Evolutionary conservation across 2,329 filamentous ascomycete genomes (phyloP), one percentile per base, ranked within the genome.

Genomic region (Diaporthe nobilis): DNA sequence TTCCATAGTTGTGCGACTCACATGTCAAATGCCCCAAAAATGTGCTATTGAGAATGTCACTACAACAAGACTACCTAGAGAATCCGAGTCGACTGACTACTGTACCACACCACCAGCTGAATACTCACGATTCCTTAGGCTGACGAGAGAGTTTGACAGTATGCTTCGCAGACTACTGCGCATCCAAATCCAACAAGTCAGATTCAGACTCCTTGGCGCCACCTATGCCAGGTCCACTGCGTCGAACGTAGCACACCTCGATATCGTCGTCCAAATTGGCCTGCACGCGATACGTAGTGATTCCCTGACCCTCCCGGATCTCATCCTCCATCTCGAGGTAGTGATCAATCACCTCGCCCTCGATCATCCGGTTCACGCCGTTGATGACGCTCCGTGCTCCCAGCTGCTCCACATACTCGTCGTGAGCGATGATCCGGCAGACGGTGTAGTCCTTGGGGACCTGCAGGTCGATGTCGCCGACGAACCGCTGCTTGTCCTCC

Each of bases 341-440:
- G 39, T 72, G 73, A 9, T 78, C 78, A 31, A 82, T 78, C 7
- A 84, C 22, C 25, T 79, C 73, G 6, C 71, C 58, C 55, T 72
- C 71, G 20, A 72, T 72, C 71, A 72, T 61, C 3, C 80, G 71
- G 10, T 81, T 77, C 6, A 80, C 77, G 8, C 75, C 78, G 25
- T 80, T 79, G 9, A 82, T 78, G 34, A 82, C 81, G 20, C 83
- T 84, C 12, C 81, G 78, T 0, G 83, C 84, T 1, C 84, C 85
- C 9, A 85, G 79, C 22, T 85, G 79, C 10, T 78, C 72, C 28
- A 80, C 70, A 70, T 86, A 85, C 13, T 79, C 79, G 1, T 81
- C 77, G 6, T 80, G 73, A 0, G 82, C 82, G 17, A 85, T 79
- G 2, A 74, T 70, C 13, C 78, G 77, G 76, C 83, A 86, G 3